phyloP scores from a whole-genome alignment of 1,284 basidiomycete species.

The Malassezia brasiliensis region DNA sequence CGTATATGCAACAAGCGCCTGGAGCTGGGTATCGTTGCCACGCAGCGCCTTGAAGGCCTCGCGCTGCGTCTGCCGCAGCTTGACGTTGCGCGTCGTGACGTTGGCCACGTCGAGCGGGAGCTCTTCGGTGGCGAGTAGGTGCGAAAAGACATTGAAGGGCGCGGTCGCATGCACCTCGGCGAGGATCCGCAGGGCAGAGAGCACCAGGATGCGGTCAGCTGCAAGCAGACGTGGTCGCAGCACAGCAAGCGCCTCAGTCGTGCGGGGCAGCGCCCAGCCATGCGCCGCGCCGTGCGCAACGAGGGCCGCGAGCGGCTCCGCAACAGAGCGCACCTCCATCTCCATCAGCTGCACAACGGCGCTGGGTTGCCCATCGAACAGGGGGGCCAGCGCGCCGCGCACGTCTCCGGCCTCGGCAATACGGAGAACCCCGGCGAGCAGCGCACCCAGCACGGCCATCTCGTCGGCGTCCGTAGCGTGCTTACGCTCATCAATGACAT shows the following conservation, averaged over 20 bases:
- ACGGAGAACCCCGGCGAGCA: background rate
- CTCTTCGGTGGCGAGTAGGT: constrained; percentile 32
- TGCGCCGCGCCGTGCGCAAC: background rate
- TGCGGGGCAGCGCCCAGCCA: background rate
- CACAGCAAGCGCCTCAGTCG: background rate
- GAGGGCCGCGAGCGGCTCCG: constrained; percentile 7
- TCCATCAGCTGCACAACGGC: background rate
- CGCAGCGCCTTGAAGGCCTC: constrained; percentile 10
- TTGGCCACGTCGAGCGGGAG: constrained; percentile 27
- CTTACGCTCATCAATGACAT: background rate
- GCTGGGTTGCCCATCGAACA: constrained; percentile 3
- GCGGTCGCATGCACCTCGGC: background rate
- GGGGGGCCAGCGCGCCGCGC: background rate
- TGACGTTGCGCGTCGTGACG: constrained; percentile 41
- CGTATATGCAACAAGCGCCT: constrained; percentile 24
- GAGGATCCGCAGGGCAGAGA: constrained; percentile 29
- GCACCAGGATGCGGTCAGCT: constrained; percentile 26
- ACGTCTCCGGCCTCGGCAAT: background rate
- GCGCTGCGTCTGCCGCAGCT: constrained; percentile 33
- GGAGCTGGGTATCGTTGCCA: constrained; percentile 3
- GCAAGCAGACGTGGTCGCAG: constrained; percentile 23
- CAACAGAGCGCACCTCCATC: background rate
- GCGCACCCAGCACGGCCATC: background rate
- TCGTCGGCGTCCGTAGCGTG: background rate
- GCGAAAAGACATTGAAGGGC: constrained; percentile 8